Evolutionary conservation across 495 filamentous ascomycete species (phyloP), one percentile per base, ranked within the genome.

Genomic region (Penicillium salamii): DNA sequence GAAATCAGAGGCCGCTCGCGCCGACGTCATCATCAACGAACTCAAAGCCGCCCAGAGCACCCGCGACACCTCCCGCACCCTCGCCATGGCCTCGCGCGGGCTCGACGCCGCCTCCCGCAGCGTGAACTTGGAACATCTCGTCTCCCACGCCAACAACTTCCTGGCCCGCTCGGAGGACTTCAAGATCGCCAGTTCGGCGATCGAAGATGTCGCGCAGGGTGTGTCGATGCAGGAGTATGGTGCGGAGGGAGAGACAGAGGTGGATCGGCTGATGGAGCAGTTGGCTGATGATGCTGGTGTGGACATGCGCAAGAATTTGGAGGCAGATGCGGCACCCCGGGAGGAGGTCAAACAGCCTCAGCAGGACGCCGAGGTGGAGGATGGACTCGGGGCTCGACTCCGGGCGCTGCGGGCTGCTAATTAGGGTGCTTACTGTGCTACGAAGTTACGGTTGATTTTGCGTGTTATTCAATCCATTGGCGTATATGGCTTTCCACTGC

Each of bases 11-110:
- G 73, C 73, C 7, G 73, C 73, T 11, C 69, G 73, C 5, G 71
- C 73, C 29, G 73, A 76, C 34, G 73, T 76, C 0, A 76, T 76
- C 12, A 76, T 76, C 62, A 76, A 76, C 50, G 73, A 76, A 45
- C 62, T 76, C 9, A 76, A 76, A 51, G 71, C 73, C 13, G 73
- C 71, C 0, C 73, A 76, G 34, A 69, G 65, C 49, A 76, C 73
- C 7, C 71, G 73, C 12, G 73, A 76, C 46, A 76, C 73, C 6
- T 74, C 73, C 2, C 61, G 71, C 2, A 76, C 73, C 0, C 62
- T 76, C 2, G 71, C 70, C 12, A 31, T 76, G 18, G 73, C 73
- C 0, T 71, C 67, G 11, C 64, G 73, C 1, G 73, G 73, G 0
- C 55, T 76, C 24, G 71, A 76, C 38, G 73, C 71, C 1, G 73